Evolutionary conservation across 192 early-diverging fungal genomes (phyloP).

Genomic region (Ramicandelaber brevisporus): DNA sequence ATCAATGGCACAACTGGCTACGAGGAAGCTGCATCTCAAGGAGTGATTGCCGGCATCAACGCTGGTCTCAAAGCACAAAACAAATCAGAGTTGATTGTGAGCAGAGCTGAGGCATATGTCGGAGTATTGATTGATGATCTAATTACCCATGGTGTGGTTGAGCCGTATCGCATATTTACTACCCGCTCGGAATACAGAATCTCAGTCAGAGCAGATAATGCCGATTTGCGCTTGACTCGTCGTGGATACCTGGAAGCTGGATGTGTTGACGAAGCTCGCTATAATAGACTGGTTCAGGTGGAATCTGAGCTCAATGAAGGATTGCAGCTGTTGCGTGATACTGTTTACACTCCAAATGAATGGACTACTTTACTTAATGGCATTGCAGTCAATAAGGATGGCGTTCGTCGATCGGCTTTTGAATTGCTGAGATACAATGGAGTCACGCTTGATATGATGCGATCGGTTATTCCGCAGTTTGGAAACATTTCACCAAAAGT

Average conservation of each 20-base stretch:
- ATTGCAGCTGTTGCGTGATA: constrained; percentile 17
- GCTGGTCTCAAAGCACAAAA: constrained; percentile 17
- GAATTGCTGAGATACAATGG: constrained; percentile 22
- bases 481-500: constrained; percentile 19
- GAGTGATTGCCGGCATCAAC: constrained; percentile 52
- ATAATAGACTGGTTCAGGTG: constrained; percentile 10
- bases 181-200: constrained; percentile 64
- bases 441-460: constrained; percentile 21
- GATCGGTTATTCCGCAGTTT: constrained; percentile 25
- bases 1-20: constrained; percentile 78
- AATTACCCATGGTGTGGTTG: constrained; percentile 53
- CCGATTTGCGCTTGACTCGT: constrained; percentile 42
- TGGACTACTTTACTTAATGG: constrained; percentile 17
- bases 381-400: constrained; percentile 10
- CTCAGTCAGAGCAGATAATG: constrained; percentile 48
- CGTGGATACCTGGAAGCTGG: constrained; percentile 29
- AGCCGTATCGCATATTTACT: constrained; percentile 63
- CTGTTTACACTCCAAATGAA: constrained; percentile 20
- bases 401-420: constrained; percentile 12
- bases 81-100: constrained; percentile 27
- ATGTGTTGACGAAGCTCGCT: constrained; percentile 17
- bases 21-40: constrained; percentile 61
- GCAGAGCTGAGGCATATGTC: constrained; percentile 54
- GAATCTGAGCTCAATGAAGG: constrained; percentile 20
- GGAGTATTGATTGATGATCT: constrained; percentile 63